A percentile compares a stretch with the other conserved stretches of the same genome.
These are phyloP conservation scores for Coemansia sp. DNA, from an alignment of 192 early-diverging fungal genomes.

Conservation along the genomic window DNA sequence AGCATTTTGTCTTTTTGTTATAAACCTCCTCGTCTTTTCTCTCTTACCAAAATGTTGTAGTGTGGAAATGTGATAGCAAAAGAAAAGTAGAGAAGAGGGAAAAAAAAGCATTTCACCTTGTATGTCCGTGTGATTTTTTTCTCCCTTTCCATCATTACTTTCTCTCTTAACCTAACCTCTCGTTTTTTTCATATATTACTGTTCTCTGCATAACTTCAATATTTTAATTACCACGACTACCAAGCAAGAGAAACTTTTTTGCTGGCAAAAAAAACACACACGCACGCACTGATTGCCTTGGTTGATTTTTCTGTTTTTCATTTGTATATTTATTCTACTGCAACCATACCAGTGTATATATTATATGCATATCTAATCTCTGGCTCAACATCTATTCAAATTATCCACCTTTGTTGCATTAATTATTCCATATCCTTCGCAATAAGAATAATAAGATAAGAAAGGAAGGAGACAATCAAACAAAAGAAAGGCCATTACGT, in stretches of 20 bases:
- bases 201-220: not conserved
- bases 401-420: not conserved
- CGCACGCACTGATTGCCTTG: too few species aligned
- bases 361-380: not conserved
- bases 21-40: not conserved
- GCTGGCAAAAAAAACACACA: not conserved
- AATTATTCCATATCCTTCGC: not conserved
- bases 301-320: not conserved
- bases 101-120: not conserved
- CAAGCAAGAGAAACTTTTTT: not conserved
- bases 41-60: not conserved
- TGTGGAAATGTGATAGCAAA: not conserved
- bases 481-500: not conserved
- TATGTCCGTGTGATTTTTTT: not conserved
- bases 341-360: not conserved
- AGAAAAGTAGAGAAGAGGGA: not conserved
- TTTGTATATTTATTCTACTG: not conserved
- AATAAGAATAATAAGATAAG: not conserved
- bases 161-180: not conserved
- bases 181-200: not conserved
- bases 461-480: not conserved
- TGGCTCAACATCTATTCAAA: not conserved
- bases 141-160: not conserved
- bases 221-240: conserved; percentile 1
- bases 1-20: not conserved